Evolutionary conservation across 805 yeast species (phyloP), one percentile per base, ranked within the genome.

Genomic region (Hanseniaspora valbyensis): DNA sequence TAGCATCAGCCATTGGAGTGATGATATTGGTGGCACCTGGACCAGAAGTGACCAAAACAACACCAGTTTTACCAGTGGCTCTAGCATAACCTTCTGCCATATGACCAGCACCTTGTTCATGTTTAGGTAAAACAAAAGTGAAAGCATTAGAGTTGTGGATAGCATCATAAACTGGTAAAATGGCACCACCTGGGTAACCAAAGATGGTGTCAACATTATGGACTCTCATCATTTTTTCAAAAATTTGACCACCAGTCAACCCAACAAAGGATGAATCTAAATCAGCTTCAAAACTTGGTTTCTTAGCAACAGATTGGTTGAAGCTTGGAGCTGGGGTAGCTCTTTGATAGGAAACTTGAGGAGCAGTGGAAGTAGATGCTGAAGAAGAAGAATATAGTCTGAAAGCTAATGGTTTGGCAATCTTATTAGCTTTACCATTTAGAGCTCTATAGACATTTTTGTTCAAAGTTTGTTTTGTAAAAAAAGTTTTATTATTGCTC

Each of bases 41-140:
- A 48, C 98, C 98, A 1, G 96, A 87, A n/a, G 98, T 92, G 48
- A 92, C 98, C 60, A 92, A 72, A 44, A 92, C 97, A 56, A 92
- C 95, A 70, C 98, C 98, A 13, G 96, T 94, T 68, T 86, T 92
- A 53, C 97, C 98, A 42, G 74, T 68, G 37, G 95, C 98, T 58
- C 95, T 76, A 52, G 98, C 96, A 59, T 92, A 92, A 54, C 98
- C 98, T 70, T 92, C 96, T 52, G 98, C 98, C 97, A 92, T 92
- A 69, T 92, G 98, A 49, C 98, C 98, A 16, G 97, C 98, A 66
- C 98, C 98, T 70, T 92, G 98, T 69, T 92, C 98, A 67, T 92
- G 97, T 61, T 94, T 78, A 44, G 98, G 98, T 56, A 92, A 72
- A 52, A 92, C 85, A 64, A 92, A 92, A 58, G 81, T 78, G 74